Evolutionary conservation across 495 filamentous ascomycete genomes (phyloP).

Genomic region (Cercophora samala): DNA sequence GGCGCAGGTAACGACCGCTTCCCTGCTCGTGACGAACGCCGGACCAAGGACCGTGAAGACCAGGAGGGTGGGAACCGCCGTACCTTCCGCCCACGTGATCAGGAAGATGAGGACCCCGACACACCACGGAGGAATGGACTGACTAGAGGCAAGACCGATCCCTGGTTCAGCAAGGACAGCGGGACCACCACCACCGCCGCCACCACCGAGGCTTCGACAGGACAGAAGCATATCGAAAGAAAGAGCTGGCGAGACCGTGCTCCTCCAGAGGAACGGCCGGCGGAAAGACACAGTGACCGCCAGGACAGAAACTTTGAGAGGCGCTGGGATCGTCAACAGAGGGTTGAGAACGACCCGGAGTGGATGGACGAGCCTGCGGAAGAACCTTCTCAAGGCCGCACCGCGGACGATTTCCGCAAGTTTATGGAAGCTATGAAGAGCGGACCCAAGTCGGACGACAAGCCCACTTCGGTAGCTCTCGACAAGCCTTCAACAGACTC

Average conservation of each 20-base stretch:
- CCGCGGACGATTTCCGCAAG: slow-evolving; percentile 87
- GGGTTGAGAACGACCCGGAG: slow-evolving; percentile 76
- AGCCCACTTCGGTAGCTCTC: slow-evolving; percentile 36
- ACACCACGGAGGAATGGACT: slow-evolving; percentile 54
- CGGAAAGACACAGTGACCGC: slow-evolving; percentile 41
- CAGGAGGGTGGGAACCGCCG: slow-evolving; percentile 54
- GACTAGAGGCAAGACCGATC: slow-evolving; percentile 42
- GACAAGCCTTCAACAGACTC: slow-evolving; percentile 29
- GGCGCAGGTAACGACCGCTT: slow-evolving; percentile 32
- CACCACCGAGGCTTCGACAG: slow-evolving; percentile 36
- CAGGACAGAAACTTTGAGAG: slow-evolving; percentile 45
- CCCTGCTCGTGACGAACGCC: slow-evolving; percentile 37
- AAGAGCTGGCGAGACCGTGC: slow-evolving; percentile 70
- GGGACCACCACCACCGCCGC: slow-evolving; percentile 41
- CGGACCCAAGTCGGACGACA: slow-evolving; percentile 45
- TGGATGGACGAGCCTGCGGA: slow-evolving; percentile 79
- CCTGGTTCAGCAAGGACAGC: slow-evolving; percentile 38
- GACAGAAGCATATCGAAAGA: slow-evolving; percentile 55
- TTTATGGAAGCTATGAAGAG: slow-evolving; percentile 90
- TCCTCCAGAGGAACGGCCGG: slow-evolving; percentile 45
- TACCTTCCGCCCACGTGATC: slow-evolving; percentile 44
- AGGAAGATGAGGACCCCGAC: slow-evolving; percentile 53
- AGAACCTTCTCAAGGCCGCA: slow-evolving; percentile 65
- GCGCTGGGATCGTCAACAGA: slow-evolving; percentile 59
- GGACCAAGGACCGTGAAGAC: slow-evolving; percentile 45